These are phyloP conservation scores for Chlamydomonas schloesseri DNA, from an alignment of 139 green algal genomes.

Conservation along the genomic window DNA sequence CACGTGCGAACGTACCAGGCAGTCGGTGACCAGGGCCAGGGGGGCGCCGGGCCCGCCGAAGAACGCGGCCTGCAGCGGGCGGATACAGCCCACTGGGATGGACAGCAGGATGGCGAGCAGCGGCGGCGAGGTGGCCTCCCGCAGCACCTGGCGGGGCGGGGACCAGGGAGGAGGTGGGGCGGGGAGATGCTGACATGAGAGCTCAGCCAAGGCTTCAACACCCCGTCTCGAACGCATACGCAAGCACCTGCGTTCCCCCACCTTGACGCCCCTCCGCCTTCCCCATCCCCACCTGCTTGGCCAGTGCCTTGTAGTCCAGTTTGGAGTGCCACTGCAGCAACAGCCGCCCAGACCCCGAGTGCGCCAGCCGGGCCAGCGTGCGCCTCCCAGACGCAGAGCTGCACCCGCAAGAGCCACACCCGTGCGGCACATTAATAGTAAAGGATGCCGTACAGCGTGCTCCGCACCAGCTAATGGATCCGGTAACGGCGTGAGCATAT, in stretches of 20 bases:
- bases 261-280: too few relatives aligned
- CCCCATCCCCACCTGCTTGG: neutral
- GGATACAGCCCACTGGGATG: conserved; percentile 57
- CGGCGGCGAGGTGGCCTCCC: conserved; percentile 31
- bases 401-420: neutral
- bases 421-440: too few relatives aligned
- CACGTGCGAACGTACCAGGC: conserved; percentile 32
- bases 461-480: too few relatives aligned
- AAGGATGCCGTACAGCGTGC: too few relatives aligned
- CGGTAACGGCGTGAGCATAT: too few relatives aligned
- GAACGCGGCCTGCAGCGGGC: conserved; percentile 49
- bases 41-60: conserved; percentile 45
- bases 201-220: too few relatives aligned
- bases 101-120: conserved; percentile 49
- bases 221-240: too few relatives aligned
- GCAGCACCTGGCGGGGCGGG: neutral
- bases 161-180: neutral
- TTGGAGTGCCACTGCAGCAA: neutral
- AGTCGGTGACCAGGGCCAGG: conserved; percentile 51
- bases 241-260: too few relatives aligned
- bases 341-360: neutral
- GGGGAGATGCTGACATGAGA: neutral
- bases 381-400: neutral
- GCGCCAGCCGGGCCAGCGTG: neutral
- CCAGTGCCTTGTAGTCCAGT: neutral